These are phyloP conservation scores for Globisporangium mamillatum DNA, from an alignment of 352 stramenopile genomes.

Conservation along the genomic window DNA sequence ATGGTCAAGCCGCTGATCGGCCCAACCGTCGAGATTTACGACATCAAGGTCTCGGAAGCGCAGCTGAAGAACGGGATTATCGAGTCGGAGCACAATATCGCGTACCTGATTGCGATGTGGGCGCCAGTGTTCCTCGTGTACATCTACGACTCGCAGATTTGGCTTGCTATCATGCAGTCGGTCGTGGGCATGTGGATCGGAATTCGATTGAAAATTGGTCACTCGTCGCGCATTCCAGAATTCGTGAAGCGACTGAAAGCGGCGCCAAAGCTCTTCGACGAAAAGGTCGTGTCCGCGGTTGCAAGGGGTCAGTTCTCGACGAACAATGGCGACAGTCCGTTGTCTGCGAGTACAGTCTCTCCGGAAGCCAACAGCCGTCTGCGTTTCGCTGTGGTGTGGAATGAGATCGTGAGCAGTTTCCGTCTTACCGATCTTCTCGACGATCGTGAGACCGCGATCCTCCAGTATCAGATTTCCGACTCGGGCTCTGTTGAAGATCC, in stretches of 20 bases:
- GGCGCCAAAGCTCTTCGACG: conserved; percentile 69
- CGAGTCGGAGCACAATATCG: conserved; percentile 77
- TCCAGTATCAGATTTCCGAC: conserved; percentile 88
- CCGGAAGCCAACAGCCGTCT: conserved; percentile 77
- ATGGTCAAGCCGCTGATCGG: conserved; percentile 97
- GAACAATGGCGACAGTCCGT: conserved; percentile 38
- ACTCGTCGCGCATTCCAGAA: conserved; percentile 75
- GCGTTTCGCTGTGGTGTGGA: conserved; percentile 87
- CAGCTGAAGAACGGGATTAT: conserved; percentile 56
- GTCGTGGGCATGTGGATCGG: conserved; percentile 75
- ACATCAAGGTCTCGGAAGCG: conserved; percentile 46
- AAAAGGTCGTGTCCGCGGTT: conserved; percentile 72
- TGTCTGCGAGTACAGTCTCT: conserved; percentile 49
- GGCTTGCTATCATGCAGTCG: conserved; percentile 80
- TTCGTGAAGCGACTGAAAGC: conserved; percentile 66
- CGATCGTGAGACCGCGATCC: conserved; percentile 82
- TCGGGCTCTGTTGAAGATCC: conserved; percentile 77
- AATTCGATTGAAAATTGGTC: conserved; percentile 76
- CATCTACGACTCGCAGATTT: conserved; percentile 87
- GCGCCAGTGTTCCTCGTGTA: conserved; percentile 79
- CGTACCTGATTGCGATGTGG: conserved; percentile 80
- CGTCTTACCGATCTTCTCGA: conserved; percentile 84
- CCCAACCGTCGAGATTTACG: conserved; percentile 94
- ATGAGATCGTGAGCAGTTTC: conserved; percentile 89
- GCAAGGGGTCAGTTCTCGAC: conserved; percentile 65